Evolutionary conservation across 169 alveolate genomes (phyloP), one percentile per base, ranked within the genome.

Genomic region (Haemoproteus tartakovskyi): DNA sequence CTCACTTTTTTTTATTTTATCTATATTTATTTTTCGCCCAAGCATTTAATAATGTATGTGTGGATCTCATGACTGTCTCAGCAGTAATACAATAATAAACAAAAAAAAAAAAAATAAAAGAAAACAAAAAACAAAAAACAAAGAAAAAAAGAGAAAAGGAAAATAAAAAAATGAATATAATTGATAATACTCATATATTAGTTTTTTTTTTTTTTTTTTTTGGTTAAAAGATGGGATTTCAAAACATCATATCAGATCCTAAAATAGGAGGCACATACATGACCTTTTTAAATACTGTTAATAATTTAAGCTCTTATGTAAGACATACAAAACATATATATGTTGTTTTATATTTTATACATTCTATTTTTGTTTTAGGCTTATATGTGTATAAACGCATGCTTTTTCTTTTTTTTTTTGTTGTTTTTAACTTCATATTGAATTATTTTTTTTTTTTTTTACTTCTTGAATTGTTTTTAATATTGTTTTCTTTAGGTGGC

Each of bases 191-290:
- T n/a, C 41, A 2, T 56, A 50, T 33, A 27, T 83, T 38, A 11
- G 18, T 27, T 29, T 63, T 38, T 57, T 85, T 38, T 47, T 47
- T 47, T 38, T 74, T 27, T 21, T 60, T 29, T 64, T 64, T 5
- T 40, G 56, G 11, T 46, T 36, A 87, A 24, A 63, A 85, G 60
- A 87, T 90, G 80, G 85, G 92, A 3, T 78, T 87, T 47, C 90
- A 87, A 30, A 88, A 87, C 54, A 37, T 83, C 47, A 87, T 90
- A 37, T 74, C 95, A 21, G 95, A 91, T 62, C 92, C 92, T 16
- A 74, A 86, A 47, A 79, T 87, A 19, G 95, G 94, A 9, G 95
- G 94, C 27, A 90, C 94, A 27, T 91, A 91, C 86, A 86, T 91
- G 91, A 87, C 95, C 21, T 87, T 91, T 27, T 87, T 91, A 59